Percentiles rank a stretch among this genome's conserved stretches.
These are phyloP conservation scores for Trametes hirsuta DNA, from an alignment of 1,284 basidiomycete species.

Conservation along the genomic window DNA sequence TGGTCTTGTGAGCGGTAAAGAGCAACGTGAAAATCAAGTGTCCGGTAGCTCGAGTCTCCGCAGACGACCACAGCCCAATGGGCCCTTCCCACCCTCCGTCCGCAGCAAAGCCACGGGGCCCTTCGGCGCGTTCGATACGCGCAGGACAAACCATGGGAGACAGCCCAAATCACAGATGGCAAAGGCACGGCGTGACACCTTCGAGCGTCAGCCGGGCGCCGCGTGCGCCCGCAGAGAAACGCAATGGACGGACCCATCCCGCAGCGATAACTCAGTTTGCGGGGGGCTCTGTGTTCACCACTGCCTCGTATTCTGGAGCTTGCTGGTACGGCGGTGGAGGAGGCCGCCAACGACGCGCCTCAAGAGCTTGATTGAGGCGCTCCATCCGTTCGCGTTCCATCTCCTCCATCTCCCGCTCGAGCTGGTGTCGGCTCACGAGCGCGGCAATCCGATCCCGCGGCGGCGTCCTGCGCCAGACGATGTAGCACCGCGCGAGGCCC, in stretches of 20 bases:
- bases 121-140: not conserved
- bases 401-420: slow-evolving; percentile 57
- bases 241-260: no score
- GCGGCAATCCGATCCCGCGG: slow-evolving; percentile 46
- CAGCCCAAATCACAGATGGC: no score
- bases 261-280: not conserved
- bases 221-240: no score
- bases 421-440: slow-evolving; percentile 46
- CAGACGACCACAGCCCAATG: not conserved
- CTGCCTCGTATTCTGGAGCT: slow-evolving; percentile 38
- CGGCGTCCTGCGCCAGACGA: slow-evolving; percentile 49
- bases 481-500: slow-evolving; percentile 43
- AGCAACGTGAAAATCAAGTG: not conserved
- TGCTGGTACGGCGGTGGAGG: slow-evolving; percentile 47
- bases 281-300: slow-evolving; percentile 7
- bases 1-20: not conserved
- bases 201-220: no score
- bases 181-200: no score
- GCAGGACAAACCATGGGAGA: not conserved
- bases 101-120: slow-evolving; percentile 11
- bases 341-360: slow-evolving; percentile 20
- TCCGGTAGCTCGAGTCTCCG: not conserved
- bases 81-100: not conserved
- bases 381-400: slow-evolving; percentile 34
- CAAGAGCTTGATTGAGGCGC: slow-evolving; percentile 19